Evolutionary conservation across 768 basidiomycete species (phyloP).

Genomic region (Boletus tomentosulus): DNA sequence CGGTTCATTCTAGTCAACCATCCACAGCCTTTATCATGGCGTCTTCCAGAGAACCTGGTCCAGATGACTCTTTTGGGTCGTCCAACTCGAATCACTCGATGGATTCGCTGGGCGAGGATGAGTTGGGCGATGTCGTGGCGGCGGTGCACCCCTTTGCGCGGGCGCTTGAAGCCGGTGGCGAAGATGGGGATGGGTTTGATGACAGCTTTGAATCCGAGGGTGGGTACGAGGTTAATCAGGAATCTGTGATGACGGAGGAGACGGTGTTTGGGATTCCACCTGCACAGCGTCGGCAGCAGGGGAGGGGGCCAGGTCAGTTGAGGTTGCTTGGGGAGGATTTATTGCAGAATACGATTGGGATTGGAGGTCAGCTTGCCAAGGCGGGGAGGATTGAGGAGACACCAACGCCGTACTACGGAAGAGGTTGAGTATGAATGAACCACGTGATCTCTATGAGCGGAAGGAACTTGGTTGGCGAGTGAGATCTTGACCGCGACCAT

Average conservation of each 20-base stretch:
- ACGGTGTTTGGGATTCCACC: slow-evolving; percentile 71
- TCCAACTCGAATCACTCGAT: slow-evolving; percentile 58
- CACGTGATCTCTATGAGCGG: slow-evolving; percentile 21
- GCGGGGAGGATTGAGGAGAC: slow-evolving; percentile 56
- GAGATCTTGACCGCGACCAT: not conserved
- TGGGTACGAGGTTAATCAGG: slow-evolving; percentile 22
- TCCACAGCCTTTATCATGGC: slow-evolving; percentile 72
- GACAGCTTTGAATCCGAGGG: slow-evolving; percentile 48
- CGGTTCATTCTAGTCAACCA: slow-evolving; percentile 57
- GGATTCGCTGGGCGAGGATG: slow-evolving; percentile 51
- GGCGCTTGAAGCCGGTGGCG: slow-evolving; percentile 26
- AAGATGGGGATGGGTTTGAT: slow-evolving; percentile 45
- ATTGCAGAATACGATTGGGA: slow-evolving; percentile 59
- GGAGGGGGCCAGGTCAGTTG: slow-evolving; percentile 31
- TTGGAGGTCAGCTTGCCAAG: slow-evolving; percentile 48
- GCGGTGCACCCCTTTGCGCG: slow-evolving; percentile 61
- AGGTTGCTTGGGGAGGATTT: slow-evolving; percentile 61
- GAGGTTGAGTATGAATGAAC: slow-evolving; percentile 11
- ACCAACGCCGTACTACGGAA: slow-evolving; percentile 50
- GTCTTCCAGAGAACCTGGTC: slow-evolving; percentile 30
- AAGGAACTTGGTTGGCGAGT: slow-evolving; percentile 18
- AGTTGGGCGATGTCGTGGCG: slow-evolving; percentile 34
- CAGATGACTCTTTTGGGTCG: slow-evolving; percentile 35
- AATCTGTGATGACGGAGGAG: slow-evolving; percentile 43
- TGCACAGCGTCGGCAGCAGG: slow-evolving; percentile 37